A percentile compares a stretch with the other conserved stretches of the same genome.
These are phyloP conservation scores for Podila epicladia DNA, from an alignment of 192 early-diverging fungal species.

Conservation along the genomic window DNA sequence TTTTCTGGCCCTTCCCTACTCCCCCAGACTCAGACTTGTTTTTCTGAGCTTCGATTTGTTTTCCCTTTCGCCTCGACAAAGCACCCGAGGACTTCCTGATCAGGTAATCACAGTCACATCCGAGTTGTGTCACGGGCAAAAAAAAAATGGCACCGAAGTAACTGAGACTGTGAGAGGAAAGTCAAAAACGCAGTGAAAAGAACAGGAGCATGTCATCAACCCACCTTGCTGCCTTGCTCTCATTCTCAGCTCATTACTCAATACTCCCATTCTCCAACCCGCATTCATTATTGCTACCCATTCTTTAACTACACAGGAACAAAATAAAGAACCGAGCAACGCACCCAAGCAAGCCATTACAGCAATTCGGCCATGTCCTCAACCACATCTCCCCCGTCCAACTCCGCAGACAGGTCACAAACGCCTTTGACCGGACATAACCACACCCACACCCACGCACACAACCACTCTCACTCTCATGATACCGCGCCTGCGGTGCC, in stretches of 20 bases:
- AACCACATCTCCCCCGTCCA: slow-evolving; percentile 3
- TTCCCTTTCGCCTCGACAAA: background rate
- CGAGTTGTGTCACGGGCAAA: background rate
- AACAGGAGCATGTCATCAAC: no score
- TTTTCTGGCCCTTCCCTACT: background rate
- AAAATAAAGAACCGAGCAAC: no score
- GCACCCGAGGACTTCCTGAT: background rate
- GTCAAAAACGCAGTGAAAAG: no score
- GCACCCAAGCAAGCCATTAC: no score
- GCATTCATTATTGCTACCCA: background rate
- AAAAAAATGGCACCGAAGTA: background rate
- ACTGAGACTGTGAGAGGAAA: no score
- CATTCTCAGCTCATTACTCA: background rate
- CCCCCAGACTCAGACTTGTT: no score
- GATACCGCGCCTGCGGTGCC: background rate
- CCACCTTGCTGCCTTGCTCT: background rate
- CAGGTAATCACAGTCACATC: slow-evolving; percentile 1
- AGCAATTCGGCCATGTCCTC: background rate
- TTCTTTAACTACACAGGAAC: background rate
- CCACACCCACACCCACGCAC: slow-evolving; percentile 1
- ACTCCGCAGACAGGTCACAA: slow-evolving; percentile 53
- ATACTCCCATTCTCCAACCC: background rate
- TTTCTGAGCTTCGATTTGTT: background rate
- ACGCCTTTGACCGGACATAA: background rate
- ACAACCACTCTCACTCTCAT: background rate